Conservation (phyloP, 2,329 filamentous ascomycete species). For the Aspergillus aculeatinus region DNA sequence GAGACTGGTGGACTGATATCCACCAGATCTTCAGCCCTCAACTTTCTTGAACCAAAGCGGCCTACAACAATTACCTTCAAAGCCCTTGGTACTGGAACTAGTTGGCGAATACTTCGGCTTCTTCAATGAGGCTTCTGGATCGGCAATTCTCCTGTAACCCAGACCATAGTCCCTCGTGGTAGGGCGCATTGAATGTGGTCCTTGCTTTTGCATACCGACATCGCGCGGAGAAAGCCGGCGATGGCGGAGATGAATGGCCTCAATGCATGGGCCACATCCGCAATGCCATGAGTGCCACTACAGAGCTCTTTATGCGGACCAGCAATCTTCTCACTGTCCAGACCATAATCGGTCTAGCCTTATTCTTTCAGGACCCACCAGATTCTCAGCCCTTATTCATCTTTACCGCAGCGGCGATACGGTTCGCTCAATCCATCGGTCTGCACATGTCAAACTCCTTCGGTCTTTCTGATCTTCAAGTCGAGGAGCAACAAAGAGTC, state of each 20-base stretch:
- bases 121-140: conserved; percentile 16
- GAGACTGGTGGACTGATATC: too few relatives aligned
- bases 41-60: not conserved
- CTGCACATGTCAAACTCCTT: conserved; percentile 17
- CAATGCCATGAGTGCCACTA: conserved; percentile 21
- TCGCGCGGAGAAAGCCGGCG: conserved; percentile 10
- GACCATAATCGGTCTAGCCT: conserved; percentile 19
- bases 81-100: conserved; percentile 9
- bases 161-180: conserved; percentile 21
- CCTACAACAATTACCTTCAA: conserved; percentile 1
- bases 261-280: conserved; percentile 20
- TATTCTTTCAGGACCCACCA: conserved; percentile 25
- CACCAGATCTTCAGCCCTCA: not conserved
- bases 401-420: conserved; percentile 22
- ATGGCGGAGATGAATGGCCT: conserved; percentile 16
- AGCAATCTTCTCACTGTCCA: conserved; percentile 21
- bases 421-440: conserved; percentile 23
- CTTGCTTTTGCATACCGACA: conserved; percentile 21
- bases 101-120: conserved; percentile 12
- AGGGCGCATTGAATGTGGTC: conserved; percentile 22
- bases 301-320: conserved; percentile 19
- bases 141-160: conserved; percentile 22
- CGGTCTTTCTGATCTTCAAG: conserved; percentile 13
- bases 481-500: conserved; percentile 18
- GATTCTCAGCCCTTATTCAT: conserved; percentile 24